These are phyloP conservation scores for Raphidocelis subcapitata DNA, from an alignment of 139 green algal genomes.

Conservation along the genomic window DNA sequence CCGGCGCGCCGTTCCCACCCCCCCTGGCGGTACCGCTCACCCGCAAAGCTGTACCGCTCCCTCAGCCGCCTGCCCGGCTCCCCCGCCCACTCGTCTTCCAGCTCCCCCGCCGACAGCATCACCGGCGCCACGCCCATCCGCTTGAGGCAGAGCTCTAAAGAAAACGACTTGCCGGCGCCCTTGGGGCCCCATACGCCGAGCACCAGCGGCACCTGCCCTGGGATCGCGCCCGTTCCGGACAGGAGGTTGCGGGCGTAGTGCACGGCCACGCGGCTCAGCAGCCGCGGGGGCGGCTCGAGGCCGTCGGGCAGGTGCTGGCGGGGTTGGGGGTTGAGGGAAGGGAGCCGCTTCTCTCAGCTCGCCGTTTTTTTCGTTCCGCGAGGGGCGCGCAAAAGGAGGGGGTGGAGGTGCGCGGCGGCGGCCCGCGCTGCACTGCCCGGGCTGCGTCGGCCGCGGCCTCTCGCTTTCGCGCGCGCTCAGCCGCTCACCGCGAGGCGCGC, in stretches of 20 bases:
- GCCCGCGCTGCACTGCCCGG: too few relatives aligned
- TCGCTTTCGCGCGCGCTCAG: too few relatives aligned
- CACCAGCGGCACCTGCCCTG: constrained; percentile 1
- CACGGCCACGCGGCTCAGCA: constrained; percentile 14
- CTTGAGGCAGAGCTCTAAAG: constrained; percentile 36
- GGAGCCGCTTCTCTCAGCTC: too few relatives aligned
- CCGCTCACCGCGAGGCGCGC: too few relatives aligned
- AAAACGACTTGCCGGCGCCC: constrained; percentile 11
- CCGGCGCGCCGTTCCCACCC: too few relatives aligned
- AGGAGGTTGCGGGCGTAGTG: constrained; percentile 21
- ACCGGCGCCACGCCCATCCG: constrained; percentile 7
- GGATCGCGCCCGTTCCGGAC: not conserved
- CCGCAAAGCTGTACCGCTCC: constrained; percentile 55
- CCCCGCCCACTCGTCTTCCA: constrained; percentile 40
- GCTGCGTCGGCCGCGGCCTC: too few relatives aligned
- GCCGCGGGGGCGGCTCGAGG: not conserved
- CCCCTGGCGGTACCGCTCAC: too few relatives aligned
- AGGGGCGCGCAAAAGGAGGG: too few relatives aligned
- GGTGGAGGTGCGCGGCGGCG: too few relatives aligned
- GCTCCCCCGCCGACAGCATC: constrained; percentile 45
- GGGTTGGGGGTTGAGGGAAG: too few relatives aligned
- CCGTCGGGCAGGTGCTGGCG: too few relatives aligned
- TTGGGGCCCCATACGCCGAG: constrained; percentile 31
- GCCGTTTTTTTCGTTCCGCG: too few relatives aligned
- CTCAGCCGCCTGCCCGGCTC: constrained; percentile 31